These are phyloP conservation scores for Pythium periplocum DNA, from an alignment of 352 stramenopile genomes.

Conservation along the genomic window DNA sequence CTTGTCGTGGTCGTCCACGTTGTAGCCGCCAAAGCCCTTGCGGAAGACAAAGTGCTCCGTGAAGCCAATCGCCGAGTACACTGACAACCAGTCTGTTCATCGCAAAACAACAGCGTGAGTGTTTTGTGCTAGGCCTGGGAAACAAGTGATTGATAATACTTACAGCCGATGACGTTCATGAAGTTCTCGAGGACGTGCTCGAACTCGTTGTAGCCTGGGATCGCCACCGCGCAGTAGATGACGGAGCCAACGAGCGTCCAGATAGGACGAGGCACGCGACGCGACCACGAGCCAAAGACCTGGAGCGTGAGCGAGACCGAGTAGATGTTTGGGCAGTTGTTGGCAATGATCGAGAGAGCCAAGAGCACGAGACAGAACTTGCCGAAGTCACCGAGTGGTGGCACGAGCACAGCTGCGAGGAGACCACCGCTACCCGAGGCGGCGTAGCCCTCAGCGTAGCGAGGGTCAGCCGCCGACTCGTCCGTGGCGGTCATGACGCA, in stretches of 20 bases:
- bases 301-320: slow-evolving; percentile 39
- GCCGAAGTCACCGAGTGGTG: slow-evolving; percentile 30
- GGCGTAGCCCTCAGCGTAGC: slow-evolving; percentile 29
- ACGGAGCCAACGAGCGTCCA: slow-evolving; percentile 33
- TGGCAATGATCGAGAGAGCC: slow-evolving; percentile 43
- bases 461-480: slow-evolving; percentile 17
- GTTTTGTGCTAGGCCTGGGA: no score
- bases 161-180: slow-evolving; percentile 46
- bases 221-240: slow-evolving; percentile 31
- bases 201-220: slow-evolving; percentile 35
- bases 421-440: slow-evolving; percentile 26
- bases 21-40: slow-evolving; percentile 36
- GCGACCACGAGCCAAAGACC: slow-evolving; percentile 31
- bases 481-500: slow-evolving; percentile 36
- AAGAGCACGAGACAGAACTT: slow-evolving; percentile 37
- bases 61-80: slow-evolving; percentile 30
- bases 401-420: slow-evolving; percentile 30
- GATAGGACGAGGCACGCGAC: slow-evolving; percentile 27
- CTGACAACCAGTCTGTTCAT: slow-evolving; percentile 26
- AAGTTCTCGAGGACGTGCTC: slow-evolving; percentile 41
- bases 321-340: slow-evolving; percentile 56
- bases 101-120: no score
- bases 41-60: slow-evolving; percentile 42
- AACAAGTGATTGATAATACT: background rate
- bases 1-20: slow-evolving; percentile 36